phyloP scores from a whole-genome alignment of 371 early-diverging fungal genomes.

The Zopfochytrium polystomum region DNA sequence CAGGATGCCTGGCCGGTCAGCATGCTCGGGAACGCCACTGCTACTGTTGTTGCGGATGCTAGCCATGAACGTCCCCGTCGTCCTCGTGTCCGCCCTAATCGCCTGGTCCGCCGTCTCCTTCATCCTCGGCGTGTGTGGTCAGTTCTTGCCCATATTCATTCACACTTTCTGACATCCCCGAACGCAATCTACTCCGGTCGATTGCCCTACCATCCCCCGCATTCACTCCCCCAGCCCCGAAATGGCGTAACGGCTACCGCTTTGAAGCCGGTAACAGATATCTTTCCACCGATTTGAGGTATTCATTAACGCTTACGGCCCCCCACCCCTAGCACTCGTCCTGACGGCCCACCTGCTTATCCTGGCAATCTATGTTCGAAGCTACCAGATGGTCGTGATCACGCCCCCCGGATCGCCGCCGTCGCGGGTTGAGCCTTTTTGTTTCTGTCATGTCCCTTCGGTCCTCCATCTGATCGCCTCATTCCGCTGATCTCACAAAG shows the following conservation, averaged over 20 bases:
- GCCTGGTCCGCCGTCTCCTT: conserved; percentile 37
- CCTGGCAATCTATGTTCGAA: conserved; percentile 20
- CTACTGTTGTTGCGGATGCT: too few relatives aligned
- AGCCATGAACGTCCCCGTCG: conserved; percentile 12
- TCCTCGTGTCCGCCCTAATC: background rate
- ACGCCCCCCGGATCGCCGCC: conserved; percentile 27
- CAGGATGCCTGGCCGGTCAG: too few relatives aligned
- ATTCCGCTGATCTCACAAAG: too few relatives aligned
- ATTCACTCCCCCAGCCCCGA: conserved; percentile 6
- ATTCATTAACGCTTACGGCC: too few relatives aligned
- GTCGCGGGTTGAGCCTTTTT: background rate
- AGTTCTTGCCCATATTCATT: background rate
- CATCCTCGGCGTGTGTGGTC: conserved; percentile 17
- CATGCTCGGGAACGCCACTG: too few relatives aligned
- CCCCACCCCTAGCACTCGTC: background rate
- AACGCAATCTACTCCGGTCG: conserved; percentile 1
- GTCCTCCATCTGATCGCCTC: too few relatives aligned
- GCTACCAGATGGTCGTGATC: conserved; percentile 20
- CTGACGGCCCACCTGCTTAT: conserved; percentile 12
- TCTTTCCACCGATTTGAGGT: too few relatives aligned
- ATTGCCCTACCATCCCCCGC: background rate
- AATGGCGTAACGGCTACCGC: conserved; percentile 1
- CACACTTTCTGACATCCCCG: background rate
- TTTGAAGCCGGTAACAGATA: too few relatives aligned
- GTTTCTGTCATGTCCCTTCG: too few relatives aligned